A percentile compares a stretch with the other conserved stretches of the same genome.
These are phyloP conservation scores for Ustulina deusta DNA, from an alignment of 2,329 filamentous ascomycete species.

Conservation along the genomic window DNA sequence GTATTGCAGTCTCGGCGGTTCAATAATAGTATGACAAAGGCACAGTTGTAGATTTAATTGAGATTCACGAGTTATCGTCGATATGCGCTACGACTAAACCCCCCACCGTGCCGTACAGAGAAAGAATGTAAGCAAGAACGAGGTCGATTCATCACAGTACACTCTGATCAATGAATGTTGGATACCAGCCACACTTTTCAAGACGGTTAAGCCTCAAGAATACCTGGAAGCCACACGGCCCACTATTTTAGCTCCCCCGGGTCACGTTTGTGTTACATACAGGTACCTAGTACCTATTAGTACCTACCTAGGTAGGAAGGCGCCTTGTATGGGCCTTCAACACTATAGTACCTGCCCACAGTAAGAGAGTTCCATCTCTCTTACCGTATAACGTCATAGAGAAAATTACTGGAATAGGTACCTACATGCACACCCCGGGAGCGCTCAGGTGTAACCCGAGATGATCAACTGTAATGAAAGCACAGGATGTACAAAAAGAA, in stretches of 20 bases:
- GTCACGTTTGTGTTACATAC: too few species aligned
- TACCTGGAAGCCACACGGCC: not conserved
- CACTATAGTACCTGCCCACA: too few species aligned
- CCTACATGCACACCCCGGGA: too few species aligned
- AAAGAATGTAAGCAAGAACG: not conserved
- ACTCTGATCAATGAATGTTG: not conserved
- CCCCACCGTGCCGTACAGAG: too few species aligned
- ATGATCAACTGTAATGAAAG: too few species aligned
- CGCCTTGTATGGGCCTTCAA: not conserved
- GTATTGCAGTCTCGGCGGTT: not conserved
- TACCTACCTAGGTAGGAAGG: too few species aligned
- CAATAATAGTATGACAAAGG: not conserved
- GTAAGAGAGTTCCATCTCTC: not conserved
- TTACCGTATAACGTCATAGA: constrained; percentile 15
- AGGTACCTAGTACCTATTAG: not conserved
- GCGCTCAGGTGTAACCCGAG: too few species aligned
- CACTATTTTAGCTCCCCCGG: too few species aligned
- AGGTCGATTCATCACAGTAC: not conserved
- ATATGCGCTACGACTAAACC: not conserved
- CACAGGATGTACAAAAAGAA: too few species aligned
- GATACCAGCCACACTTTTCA: not conserved
- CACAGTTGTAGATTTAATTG: not conserved
- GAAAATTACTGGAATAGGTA: too few species aligned
- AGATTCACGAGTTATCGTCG: not conserved
- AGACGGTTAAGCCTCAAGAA: not conserved